phyloP scores from a whole-genome alignment of 768 basidiomycete genomes.

The Podaxis sp. region DNA sequence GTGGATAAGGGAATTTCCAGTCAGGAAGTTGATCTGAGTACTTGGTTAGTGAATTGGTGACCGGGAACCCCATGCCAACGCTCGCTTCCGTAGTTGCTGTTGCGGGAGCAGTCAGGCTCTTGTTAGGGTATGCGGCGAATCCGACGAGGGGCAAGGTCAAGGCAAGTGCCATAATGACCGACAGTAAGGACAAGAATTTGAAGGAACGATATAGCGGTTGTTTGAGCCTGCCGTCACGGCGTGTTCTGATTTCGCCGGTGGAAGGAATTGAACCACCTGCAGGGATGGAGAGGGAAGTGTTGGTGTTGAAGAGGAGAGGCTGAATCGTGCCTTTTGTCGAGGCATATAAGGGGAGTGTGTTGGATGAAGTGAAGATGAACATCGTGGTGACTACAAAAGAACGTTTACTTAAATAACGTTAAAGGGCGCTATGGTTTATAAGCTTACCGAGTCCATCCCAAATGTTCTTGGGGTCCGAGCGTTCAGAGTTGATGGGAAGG shows the following conservation, averaged over 20 bases:
- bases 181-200: constrained; percentile 49
- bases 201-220: constrained; percentile 46
- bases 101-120: constrained; percentile 36
- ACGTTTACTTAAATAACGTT: not conserved
- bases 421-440: not conserved
- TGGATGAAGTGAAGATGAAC: constrained; percentile 64
- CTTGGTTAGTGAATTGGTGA: not conserved
- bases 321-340: constrained; percentile 39
- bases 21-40: not conserved
- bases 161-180: constrained; percentile 44
- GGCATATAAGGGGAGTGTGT: constrained; percentile 64
- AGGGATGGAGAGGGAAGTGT: constrained; percentile 3
- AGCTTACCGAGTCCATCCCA: constrained; percentile 68
- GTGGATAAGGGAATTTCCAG: constrained; percentile 12
- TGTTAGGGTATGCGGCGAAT: constrained; percentile 37
- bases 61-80: not conserved
- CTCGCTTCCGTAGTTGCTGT: constrained; percentile 15
- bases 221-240: constrained; percentile 13
- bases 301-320: constrained; percentile 4
- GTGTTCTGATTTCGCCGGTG: constrained; percentile 35
- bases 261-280: constrained; percentile 35
- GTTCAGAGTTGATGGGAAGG: constrained; percentile 20
- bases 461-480: constrained; percentile 19
- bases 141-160: constrained; percentile 59
- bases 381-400: constrained; percentile 49